Percentiles rank a stretch among this genome's conserved stretches.
These are phyloP conservation scores for Wallacemonas sp. DNA, from an alignment of 208 protist species.

Conservation along the genomic window DNA sequence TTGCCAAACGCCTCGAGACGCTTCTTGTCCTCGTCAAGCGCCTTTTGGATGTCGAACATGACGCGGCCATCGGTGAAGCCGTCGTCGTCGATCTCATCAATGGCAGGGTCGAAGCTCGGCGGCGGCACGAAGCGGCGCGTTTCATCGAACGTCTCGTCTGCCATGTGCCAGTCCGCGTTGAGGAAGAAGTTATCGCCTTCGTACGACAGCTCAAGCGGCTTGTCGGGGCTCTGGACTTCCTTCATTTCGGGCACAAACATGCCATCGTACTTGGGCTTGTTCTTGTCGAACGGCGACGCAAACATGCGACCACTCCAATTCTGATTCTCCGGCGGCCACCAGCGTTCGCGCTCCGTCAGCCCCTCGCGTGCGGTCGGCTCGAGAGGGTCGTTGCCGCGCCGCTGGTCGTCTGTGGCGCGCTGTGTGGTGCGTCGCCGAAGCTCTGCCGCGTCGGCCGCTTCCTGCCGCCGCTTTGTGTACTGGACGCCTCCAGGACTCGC, in stretches of 20 bases:
- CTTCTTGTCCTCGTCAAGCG: conserved; percentile 81
- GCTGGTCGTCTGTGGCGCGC: conserved; percentile 68
- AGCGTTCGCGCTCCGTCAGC: conserved; percentile 45
- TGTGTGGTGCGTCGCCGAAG: conserved; percentile 50
- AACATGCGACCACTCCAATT: conserved; percentile 79
- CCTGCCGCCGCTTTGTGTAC: conserved; percentile 53
- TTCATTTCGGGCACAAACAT: conserved; percentile 88
- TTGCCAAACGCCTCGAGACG: conserved; percentile 89
- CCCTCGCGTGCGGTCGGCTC: conserved; percentile 4
- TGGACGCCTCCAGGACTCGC: conserved; percentile 79
- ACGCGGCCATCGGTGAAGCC: conserved; percentile 77
- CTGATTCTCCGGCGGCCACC: conserved; percentile 73
- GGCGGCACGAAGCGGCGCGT: conserved; percentile 76
- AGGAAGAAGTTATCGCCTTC: conserved; percentile 72
- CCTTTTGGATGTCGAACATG: conserved; percentile 84
- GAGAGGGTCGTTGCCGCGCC: conserved; percentile 52
- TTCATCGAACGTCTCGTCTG: conserved; percentile 75
- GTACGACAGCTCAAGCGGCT: conserved; percentile 76
- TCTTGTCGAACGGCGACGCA: conserved; percentile 62
- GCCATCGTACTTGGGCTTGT: conserved; percentile 77
- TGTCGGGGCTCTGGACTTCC: conserved; percentile 53
- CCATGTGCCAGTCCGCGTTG: conserved; percentile 76
- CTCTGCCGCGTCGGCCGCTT: conserved; percentile 42
- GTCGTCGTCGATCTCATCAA: conserved; percentile 86
- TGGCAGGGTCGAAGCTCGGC: conserved; percentile 79